Base-by-base conservation (phyloP, 164 flowering plant genomes). In the Aristolochia fimbriata region DNA sequence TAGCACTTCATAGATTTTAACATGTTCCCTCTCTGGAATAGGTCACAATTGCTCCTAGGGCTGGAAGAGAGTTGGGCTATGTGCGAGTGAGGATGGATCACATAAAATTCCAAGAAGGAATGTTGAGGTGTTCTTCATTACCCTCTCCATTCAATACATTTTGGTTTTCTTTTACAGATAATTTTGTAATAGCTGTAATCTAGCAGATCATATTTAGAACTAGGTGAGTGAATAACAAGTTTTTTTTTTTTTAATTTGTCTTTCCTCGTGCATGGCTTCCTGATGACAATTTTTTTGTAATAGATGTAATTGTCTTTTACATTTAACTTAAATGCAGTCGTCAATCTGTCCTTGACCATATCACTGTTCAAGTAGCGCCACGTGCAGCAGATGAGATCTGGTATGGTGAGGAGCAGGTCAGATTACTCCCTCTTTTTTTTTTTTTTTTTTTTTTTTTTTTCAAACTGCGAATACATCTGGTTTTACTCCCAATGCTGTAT, bases 381-480 rank as follows among this genome's bases (percentile, higher is more conserved):
- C 91, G 98, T 23, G 98, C 98, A 37, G 98, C 98, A 57, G 98
- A 92, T 77, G 98, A 87, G 73, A 69, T 92, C 58, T 88, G 91
- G 89, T 73, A 79, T 68, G 96, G 96, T 56, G 78, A 81, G 74
- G 81, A 54, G 57, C 82, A 86, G 96, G 98, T 89, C 65, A 63
- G 73, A n/a, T 52, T 37, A 37, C 43, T 37, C 43, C 8, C 43
- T 37, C 11, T 37, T 37, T n/a, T n/a, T n/a, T n/a, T n/a, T n/a
- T n/a, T n/a, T n/a, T n/a, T n/a, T n/a, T n/a, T n/a, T n/a, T n/a
- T n/a, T n/a, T n/a, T n/a, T n/a, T n/a, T n/a, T n/a, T n/a, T n/a
- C n/a, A n/a, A n/a, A n/a, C n/a, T n/a, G n/a, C n/a, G n/a, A n/a
- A n/a, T n/a, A n/a, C n/a, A n/a, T n/a, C n/a, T n/a, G n/a, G n/a